Base-by-base conservation (phyloP, 129 eudicot species). In the Helianthus tuberosus region DNA sequence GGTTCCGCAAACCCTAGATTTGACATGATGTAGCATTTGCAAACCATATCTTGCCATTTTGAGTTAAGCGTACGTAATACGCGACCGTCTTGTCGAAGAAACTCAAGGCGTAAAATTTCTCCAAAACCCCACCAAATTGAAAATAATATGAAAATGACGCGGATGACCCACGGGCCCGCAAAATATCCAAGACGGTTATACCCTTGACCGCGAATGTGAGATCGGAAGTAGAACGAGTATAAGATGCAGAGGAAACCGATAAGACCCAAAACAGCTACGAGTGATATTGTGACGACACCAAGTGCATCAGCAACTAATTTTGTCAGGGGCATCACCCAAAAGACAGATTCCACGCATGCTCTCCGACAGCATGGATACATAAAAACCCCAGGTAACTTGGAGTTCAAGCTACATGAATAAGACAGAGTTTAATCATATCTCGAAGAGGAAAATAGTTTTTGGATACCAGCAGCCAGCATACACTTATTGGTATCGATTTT, bases 1-100 rank as follows among this genome's bases (percentile, higher is more conserved):
- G 99, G 99, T 79, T 94, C 99, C 76, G 97, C 85, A 81, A 94
- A 90, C 77, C 99, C 99, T 36, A 94, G 89, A 82, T 91, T 94
- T 36, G 99, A 83, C 53, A 94, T 77, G 25, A 94, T 88, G 94
- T 94, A 94, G 60, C 84, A 75, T 82, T 94, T 94, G 99, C 99
- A 94, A 64, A 91, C 79, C 46, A 72, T 87, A 68, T 88, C 92
- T 84, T 88, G 97, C 99, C 97, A 94, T 90, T 49, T 67, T 58
- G 68, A 59, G 74, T 68, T 80, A 39, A 86, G 88, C 39, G 85
- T 84, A 74, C 84, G 81, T 54, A 88, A 63, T 17, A 82, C 13
- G 73, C 90, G 79, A 11, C 91, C 91, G 62, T 94, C 78, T 68
- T 79, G 84, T 51, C 99, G 86, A 73, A 90, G 75, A 15, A 88